Evolutionary conservation across 2,329 filamentous ascomycete species (phyloP).

Genomic region (Lachnellula arida): DNA sequence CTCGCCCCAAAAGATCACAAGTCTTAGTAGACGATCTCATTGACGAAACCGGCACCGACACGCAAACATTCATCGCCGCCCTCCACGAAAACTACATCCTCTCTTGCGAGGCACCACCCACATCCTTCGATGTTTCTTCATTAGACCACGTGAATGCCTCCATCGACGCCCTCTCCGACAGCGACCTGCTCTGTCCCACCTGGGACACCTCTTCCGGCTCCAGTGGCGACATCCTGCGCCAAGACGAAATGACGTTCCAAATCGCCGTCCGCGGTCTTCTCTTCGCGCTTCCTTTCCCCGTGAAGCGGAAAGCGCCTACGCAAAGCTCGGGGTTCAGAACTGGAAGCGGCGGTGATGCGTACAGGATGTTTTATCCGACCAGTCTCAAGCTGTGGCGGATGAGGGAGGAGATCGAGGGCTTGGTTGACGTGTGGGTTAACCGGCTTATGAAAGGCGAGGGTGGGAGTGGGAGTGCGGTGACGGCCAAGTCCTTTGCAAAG

Average conservation of each 20-base stretch:
- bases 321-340: slow-evolving; percentile 24
- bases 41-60: slow-evolving; percentile 90
- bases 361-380: slow-evolving; percentile 89
- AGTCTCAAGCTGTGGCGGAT: slow-evolving; percentile 79
- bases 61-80: slow-evolving; percentile 81
- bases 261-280: slow-evolving; percentile 81
- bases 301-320: slow-evolving; percentile 59
- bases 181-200: slow-evolving; percentile 76
- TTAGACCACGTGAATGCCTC: slow-evolving; percentile 80
- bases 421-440: slow-evolving; percentile 65
- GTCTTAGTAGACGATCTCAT: slow-evolving; percentile 73
- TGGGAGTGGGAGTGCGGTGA: slow-evolving; percentile 38
- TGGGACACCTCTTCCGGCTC: slow-evolving; percentile 64
- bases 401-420: slow-evolving; percentile 73
- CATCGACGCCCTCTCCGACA: slow-evolving; percentile 79
- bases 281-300: slow-evolving; percentile 79
- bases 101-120: slow-evolving; percentile 64
- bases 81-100: slow-evolving; percentile 90
- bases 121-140: slow-evolving; percentile 51
- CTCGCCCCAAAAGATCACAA: slow-evolving; percentile 58
- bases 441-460: slow-evolving; percentile 53
- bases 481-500: slow-evolving; percentile 46
- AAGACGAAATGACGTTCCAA: slow-evolving; percentile 93
- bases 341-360: slow-evolving; percentile 53
- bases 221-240: slow-evolving; percentile 70